These are phyloP conservation scores for Aurantiochytrium sp. DNA, from an alignment of 108 stramenopile species.

Conservation along the genomic window DNA sequence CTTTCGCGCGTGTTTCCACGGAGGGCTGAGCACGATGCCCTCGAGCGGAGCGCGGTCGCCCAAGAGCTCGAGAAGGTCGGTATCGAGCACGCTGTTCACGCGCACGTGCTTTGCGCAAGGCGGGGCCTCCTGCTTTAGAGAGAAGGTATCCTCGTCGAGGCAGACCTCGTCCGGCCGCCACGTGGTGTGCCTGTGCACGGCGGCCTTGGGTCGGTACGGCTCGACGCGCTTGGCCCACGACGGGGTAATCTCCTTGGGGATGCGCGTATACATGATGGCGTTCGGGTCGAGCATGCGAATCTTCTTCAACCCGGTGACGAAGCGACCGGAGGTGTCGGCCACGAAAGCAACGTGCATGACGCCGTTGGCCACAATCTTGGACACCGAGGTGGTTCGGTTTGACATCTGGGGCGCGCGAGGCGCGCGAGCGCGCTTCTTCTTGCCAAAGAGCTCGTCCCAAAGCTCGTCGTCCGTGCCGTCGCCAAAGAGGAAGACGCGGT, in stretches of 20 bases:
- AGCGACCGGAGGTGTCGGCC: slow-evolving; percentile 6
- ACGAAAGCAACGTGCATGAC: slow-evolving; percentile 24
- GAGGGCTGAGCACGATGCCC: slow-evolving; percentile 20
- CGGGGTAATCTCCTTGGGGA: not conserved
- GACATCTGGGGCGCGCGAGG: not conserved
- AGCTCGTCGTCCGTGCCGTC: slow-evolving; percentile 4
- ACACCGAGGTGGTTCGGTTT: not conserved
- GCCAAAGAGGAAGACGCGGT: not conserved
- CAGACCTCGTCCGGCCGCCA: slow-evolving; percentile 12
- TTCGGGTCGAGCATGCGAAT: slow-evolving; percentile 16
- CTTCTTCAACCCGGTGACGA: slow-evolving; percentile 7
- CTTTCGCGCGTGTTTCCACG: not conserved
- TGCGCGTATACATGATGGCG: not conserved
- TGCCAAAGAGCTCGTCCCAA: slow-evolving; percentile 18
- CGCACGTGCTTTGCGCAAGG: not conserved
- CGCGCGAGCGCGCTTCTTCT: not conserved
- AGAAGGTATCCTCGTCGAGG: not conserved
- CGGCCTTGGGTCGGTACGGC: slow-evolving; percentile 15
- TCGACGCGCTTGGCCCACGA: slow-evolving; percentile 4
- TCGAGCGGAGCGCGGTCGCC: not conserved
- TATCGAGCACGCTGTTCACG: not conserved
- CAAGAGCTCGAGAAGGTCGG: not conserved
- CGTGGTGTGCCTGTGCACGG: not conserved
- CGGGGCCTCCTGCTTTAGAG: not conserved
- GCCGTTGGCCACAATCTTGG: not conserved